Conservation (phyloP, 768 basidiomycete species). For the Lactifluus hygrophoroides region DNA sequence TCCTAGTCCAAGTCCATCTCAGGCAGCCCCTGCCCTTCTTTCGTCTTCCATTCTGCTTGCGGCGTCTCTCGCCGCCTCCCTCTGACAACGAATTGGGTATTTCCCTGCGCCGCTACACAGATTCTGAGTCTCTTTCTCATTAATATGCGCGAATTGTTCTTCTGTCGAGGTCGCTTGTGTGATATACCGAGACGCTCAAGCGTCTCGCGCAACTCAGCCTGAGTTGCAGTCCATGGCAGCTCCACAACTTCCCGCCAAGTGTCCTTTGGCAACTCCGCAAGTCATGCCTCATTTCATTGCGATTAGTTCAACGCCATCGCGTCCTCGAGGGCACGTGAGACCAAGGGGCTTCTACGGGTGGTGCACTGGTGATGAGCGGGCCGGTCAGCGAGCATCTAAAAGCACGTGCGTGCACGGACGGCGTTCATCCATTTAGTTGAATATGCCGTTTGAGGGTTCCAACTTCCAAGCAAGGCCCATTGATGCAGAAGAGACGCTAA, state of each 20-base stretch:
- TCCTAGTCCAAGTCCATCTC: constrained; percentile 88
- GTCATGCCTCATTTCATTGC: constrained; percentile 69
- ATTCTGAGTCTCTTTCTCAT: constrained; percentile 83
- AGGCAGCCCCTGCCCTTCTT: constrained; percentile 37
- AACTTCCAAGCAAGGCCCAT: no score
- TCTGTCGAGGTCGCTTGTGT: constrained; percentile 73
- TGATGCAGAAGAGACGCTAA: no score
- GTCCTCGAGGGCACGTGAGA: no score
- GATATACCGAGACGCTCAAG: constrained; percentile 84
- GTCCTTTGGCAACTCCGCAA: constrained; percentile 59
- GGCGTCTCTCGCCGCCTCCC: constrained; percentile 27
- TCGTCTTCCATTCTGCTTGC: constrained; percentile 29
- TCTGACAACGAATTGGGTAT: constrained; percentile 40
- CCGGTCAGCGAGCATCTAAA: no score
- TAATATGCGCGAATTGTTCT: constrained; percentile 85
- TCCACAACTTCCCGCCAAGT: constrained; percentile 83
- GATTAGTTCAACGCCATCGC: no score
- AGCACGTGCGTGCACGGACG: no score
- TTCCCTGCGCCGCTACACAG: constrained; percentile 56
- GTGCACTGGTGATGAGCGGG: no score
- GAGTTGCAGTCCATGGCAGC: constrained; percentile 59
- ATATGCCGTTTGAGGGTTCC: no score
- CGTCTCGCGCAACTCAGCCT: constrained; percentile 80
- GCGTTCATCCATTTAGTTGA: no score
- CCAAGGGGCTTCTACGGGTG: no score